Percentiles rank a stretch among this genome's conserved stretches.
phyloP scores from a whole-genome alignment of 352 stramenopile genomes.

The Phytophthora vignae region DNA sequence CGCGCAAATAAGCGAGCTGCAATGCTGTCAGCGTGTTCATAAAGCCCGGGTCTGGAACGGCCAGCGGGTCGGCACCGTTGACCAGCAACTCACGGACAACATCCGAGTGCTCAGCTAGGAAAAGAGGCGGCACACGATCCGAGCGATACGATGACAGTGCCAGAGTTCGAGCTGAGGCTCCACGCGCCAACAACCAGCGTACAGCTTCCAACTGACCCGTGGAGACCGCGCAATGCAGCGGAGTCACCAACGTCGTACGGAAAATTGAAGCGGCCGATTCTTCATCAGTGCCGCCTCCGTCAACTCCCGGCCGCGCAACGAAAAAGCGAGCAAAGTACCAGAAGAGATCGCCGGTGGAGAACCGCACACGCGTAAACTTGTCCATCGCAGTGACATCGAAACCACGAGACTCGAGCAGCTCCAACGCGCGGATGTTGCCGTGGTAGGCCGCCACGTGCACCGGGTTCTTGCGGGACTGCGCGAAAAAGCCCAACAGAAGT shows the following conservation, averaged over 20 bases:
- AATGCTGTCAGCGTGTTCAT: conserved; percentile 86
- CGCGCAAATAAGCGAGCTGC: conserved; percentile 79
- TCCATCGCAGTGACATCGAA: conserved; percentile 76
- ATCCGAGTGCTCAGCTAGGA: conserved; percentile 72
- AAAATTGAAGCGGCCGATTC: conserved; percentile 81
- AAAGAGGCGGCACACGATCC: conserved; percentile 80
- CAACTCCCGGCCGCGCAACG: conserved; percentile 53
- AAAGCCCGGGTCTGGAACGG: conserved; percentile 75
- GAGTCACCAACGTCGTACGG: conserved; percentile 84
- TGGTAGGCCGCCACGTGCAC: conserved; percentile 81
- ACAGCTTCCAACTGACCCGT: conserved; percentile 76
- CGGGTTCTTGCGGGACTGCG: conserved; percentile 78
- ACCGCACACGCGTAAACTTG: conserved; percentile 82
- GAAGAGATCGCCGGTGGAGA: conserved; percentile 84
- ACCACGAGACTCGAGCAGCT: conserved; percentile 59
- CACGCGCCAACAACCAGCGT: conserved; percentile 71
- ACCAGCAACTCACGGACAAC: conserved; percentile 73
- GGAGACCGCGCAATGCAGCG: conserved; percentile 80
- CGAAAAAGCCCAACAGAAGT: conserved; percentile 69
- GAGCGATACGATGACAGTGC: conserved; percentile 73
- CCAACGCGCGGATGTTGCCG: conserved; percentile 73
- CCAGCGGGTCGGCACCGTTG: conserved; percentile 68
- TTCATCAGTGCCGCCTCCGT: conserved; percentile 49
- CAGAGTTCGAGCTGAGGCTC: conserved; percentile 56
- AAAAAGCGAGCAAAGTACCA: conserved; percentile 84